phyloP scores from a whole-genome alignment of 805 yeast species.

The Starmera caribaea region DNA sequence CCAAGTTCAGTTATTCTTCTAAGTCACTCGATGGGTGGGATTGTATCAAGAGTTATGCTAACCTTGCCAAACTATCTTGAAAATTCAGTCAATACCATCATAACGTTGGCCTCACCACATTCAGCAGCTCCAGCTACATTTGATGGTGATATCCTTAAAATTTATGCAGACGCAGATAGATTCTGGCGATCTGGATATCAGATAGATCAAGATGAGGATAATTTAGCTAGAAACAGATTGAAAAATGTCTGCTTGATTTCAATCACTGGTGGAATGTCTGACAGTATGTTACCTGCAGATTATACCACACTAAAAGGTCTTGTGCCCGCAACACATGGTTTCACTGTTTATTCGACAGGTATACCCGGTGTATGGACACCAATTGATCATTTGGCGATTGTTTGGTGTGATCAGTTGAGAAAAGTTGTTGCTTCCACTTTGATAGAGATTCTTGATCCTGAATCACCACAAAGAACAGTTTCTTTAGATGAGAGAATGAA shows the following conservation, averaged over 20 bases:
- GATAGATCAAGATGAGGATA: slow-evolving; percentile 12
- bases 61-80: slow-evolving; percentile 67
- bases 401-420: slow-evolving; percentile 91
- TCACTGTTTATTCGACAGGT: slow-evolving; percentile 75
- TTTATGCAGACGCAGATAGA: slow-evolving; percentile 64
- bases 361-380: slow-evolving; percentile 92
- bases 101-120: slow-evolving; percentile 89
- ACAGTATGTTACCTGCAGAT: slow-evolving; percentile 80
- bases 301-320: slow-evolving; percentile 68
- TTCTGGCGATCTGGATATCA: slow-evolving; percentile 68
- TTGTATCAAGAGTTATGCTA: slow-evolving; percentile 79
- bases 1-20: slow-evolving; percentile 70
- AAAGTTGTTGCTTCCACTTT: slow-evolving; percentile 48
- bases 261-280: slow-evolving; percentile 81
- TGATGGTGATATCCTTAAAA: slow-evolving; percentile 74
- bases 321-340: slow-evolving; percentile 67
- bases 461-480: slow-evolving; percentile 38
- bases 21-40: slow-evolving; percentile 98
- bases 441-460: slow-evolving; percentile 47
- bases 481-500: slow-evolving; percentile 48
- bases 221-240: slow-evolving; percentile 37
- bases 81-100: slow-evolving; percentile 69
- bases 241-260: slow-evolving; percentile 63
- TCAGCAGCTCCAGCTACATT: slow-evolving; percentile 87
- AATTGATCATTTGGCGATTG: slow-evolving; percentile 88